Evolutionary conservation across 108 stramenopile genomes (phyloP), one percentile per base, ranked within the genome.

Genomic region (Nitzschia sp.): DNA sequence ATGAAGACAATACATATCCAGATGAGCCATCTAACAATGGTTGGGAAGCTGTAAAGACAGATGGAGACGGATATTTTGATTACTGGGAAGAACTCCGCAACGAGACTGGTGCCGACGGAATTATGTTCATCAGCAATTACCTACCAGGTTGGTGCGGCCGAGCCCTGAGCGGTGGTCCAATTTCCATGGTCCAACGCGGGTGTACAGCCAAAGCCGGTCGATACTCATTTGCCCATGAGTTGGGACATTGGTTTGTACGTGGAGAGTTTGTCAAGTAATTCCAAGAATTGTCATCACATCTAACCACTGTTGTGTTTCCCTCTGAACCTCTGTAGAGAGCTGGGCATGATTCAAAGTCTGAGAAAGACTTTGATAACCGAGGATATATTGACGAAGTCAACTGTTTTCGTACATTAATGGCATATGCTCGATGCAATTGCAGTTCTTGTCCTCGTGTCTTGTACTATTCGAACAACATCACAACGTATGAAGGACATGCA

Each of bases 101-200:
- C 12, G 57, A 58, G 19, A 39, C 57, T 1, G 57, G 57, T 12
- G 57, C 57, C 12, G 57, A 58, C 9, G 29, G 57, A 38, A 7
- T 58, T 10, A 39, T 58, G 26, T 34, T 58, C 11, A 37, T 58
- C 38, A 37, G 6, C 34, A 29, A 58, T 7, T 11, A 40, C n/a
- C 29, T 58, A 9, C 57, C 57, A 6, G 26, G 57, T n/a, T 58
- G 57, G 57, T 58, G 57, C 38, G 57, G 57, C 1, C 57, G 57
- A 29, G 57, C 26, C n/a, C 6, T 38, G 29, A 58, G 26, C 6
- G 57, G 57, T 39, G 57, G 57, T 15, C 57, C 57, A 10, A 12
- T 58, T 25, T 25, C 38, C n/a, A 58, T 58, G 29, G 37, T 58
- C 5, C 11, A 25, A 12, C 26, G 57, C 26, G 37, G 57, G 14